These are phyloP conservation scores for Candida ortonii DNA, from an alignment of 805 yeast species.

Conservation along the genomic window DNA sequence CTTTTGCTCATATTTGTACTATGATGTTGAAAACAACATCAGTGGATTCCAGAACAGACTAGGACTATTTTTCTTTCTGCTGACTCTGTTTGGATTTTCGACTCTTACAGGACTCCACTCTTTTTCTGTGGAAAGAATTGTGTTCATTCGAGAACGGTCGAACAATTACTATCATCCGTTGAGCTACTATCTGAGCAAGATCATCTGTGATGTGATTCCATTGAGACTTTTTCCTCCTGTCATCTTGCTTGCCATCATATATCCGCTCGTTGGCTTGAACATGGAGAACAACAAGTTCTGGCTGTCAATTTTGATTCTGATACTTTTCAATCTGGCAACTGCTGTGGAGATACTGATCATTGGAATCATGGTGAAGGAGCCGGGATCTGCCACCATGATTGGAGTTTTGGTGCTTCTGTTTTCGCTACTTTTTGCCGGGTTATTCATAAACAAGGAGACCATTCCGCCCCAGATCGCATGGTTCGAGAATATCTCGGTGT, in stretches of 20 bases:
- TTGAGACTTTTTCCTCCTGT: slow-evolving; percentile 91
- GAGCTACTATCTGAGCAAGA: slow-evolving; percentile 81
- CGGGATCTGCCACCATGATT: slow-evolving; percentile 87
- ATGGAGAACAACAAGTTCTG: slow-evolving; percentile 72
- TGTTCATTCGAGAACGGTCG: slow-evolving; percentile 89
- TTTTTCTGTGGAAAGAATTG: slow-evolving; percentile 82
- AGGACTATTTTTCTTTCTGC: slow-evolving; percentile 86
- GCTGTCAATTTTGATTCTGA: slow-evolving; percentile 64
- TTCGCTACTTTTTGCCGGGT: slow-evolving; percentile 87
- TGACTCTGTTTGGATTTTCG: slow-evolving; percentile 91
- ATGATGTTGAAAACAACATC: slow-evolving; percentile 79
- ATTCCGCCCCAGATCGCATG: slow-evolving; percentile 51
- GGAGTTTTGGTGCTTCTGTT: slow-evolving; percentile 83
- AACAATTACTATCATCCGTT: slow-evolving; percentile 89
- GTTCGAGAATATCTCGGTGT: slow-evolving; percentile 81
- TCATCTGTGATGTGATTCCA: slow-evolving; percentile 89
- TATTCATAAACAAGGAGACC: slow-evolving; percentile 80
- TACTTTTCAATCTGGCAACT: slow-evolving; percentile 82
- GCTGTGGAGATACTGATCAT: slow-evolving; percentile 81
- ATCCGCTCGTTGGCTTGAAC: slow-evolving; percentile 87
- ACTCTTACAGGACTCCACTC: slow-evolving; percentile 89
- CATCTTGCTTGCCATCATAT: slow-evolving; percentile 71
- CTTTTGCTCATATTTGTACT: slow-evolving; percentile 84
- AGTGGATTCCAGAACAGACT: slow-evolving; percentile 95
- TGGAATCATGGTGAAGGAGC: slow-evolving; percentile 83